These are phyloP conservation scores for Pythium oligandrum DNA, from an alignment of 352 stramenopile genomes.

Conservation along the genomic window DNA sequence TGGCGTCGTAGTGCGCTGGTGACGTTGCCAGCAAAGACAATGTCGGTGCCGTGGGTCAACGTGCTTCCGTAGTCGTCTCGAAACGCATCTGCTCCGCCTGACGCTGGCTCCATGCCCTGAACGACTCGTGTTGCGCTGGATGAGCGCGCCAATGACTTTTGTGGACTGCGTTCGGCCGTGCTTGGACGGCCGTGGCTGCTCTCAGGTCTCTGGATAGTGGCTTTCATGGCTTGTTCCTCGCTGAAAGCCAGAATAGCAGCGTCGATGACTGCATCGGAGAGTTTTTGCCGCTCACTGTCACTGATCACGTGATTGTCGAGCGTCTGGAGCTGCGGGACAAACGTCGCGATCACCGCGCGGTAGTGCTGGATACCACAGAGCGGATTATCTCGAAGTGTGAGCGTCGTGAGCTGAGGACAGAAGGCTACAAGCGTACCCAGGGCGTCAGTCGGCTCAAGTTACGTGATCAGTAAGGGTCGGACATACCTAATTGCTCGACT, in stretches of 20 bases:
- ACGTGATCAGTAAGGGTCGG: not conserved
- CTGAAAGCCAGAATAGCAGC: slow-evolving; percentile 28
- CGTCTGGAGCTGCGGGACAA: slow-evolving; percentile 62
- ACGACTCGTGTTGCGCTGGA: slow-evolving; percentile 6
- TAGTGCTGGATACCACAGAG: slow-evolving; percentile 57
- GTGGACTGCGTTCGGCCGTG: too few species aligned
- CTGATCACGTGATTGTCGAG: slow-evolving; percentile 48
- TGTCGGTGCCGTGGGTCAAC: slow-evolving; percentile 84
- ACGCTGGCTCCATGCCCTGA: slow-evolving; percentile 1
- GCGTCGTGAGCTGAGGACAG: slow-evolving; percentile 51
- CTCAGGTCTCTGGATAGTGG: too few species aligned
- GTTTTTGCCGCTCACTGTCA: slow-evolving; percentile 27
- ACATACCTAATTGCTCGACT: slow-evolving; percentile 70
- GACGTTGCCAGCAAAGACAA: slow-evolving; percentile 88
- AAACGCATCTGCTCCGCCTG: slow-evolving; percentile 1
- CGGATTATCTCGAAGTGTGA: slow-evolving; percentile 66
- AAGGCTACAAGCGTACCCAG: slow-evolving; percentile 28
- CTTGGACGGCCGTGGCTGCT: too few species aligned
- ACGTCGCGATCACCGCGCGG: slow-evolving; percentile 57
- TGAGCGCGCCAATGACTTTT: too few species aligned
- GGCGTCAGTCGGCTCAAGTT: too few species aligned
- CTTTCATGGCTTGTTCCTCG: slow-evolving; percentile 5
- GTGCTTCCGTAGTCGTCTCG: slow-evolving; percentile 60
- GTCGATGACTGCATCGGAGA: slow-evolving; percentile 52
- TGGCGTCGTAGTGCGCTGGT: slow-evolving; percentile 73